phyloP scores from a whole-genome alignment of 371 early-diverging fungal genomes.

The Zancudomyces culisetae region DNA sequence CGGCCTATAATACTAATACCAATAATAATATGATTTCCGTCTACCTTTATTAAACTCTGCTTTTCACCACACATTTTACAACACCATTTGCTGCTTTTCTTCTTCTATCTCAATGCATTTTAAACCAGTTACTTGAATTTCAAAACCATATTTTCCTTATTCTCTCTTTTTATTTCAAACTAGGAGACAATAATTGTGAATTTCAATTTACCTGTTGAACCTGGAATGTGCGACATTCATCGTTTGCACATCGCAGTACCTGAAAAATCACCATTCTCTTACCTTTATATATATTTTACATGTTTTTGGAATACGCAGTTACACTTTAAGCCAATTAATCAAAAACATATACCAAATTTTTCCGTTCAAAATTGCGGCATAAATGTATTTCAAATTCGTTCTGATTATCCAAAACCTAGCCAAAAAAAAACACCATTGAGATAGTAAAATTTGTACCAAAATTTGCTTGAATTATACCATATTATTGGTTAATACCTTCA shows the following conservation, averaged over 20 bases:
- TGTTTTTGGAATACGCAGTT: too few relatives aligned
- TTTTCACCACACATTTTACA: constrained; percentile 1
- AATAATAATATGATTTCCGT: neutral
- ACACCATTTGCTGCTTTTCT: neutral
- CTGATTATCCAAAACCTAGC: too few relatives aligned
- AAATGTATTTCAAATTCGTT: too few relatives aligned
- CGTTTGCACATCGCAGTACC: neutral
- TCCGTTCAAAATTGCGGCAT: too few relatives aligned
- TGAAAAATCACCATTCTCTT: neutral
- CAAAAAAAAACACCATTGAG: too few relatives aligned
- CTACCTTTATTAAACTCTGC: constrained; percentile 4
- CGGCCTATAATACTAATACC: neutral
- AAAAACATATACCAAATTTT: too few relatives aligned
- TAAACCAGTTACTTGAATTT: neutral
- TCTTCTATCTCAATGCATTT: constrained; percentile 1
- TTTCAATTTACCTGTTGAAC: constrained; percentile 1
- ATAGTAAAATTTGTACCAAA: too few relatives aligned
- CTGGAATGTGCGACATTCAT: constrained; percentile 1
- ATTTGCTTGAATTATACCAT: too few relatives aligned
- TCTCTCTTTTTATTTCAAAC: neutral
- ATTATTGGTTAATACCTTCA: too few relatives aligned
- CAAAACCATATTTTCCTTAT: neutral
- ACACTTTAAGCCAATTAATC: too few relatives aligned
- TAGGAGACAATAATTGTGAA: neutral
- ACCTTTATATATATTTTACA: too few relatives aligned